Conservation (phyloP, 1,284 basidiomycete genomes). For the Leccinum insigne region DNA sequence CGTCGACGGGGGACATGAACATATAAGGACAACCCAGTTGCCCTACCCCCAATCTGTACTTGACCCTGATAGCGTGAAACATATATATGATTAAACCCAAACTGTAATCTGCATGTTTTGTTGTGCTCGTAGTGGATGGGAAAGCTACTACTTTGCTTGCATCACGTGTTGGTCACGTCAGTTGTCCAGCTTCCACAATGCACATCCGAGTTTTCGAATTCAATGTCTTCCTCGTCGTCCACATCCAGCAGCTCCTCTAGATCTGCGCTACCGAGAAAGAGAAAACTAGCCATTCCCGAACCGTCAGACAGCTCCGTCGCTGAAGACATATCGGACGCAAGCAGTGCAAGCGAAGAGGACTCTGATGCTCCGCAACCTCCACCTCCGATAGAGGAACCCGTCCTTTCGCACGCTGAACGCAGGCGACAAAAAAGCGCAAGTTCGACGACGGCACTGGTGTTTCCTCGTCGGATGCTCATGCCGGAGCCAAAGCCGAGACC, state of each 20-base stretch:
- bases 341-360: constrained; percentile 13
- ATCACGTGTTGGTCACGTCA: constrained; percentile 11
- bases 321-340: constrained; percentile 5
- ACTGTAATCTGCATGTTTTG: constrained; percentile 28
- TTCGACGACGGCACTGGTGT: constrained; percentile 40
- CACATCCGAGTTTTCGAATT: neutral
- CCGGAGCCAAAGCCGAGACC: neutral
- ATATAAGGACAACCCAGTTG: constrained; percentile 48
- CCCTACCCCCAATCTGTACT: constrained; percentile 71
- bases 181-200: neutral
- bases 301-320: constrained; percentile 8
- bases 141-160: neutral
- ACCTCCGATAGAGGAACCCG: constrained; percentile 27
- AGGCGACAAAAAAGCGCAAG: constrained; percentile 58
- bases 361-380: constrained; percentile 3
- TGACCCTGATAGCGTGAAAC: constrained; percentile 48
- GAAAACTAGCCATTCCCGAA: constrained; percentile 18
- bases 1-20: constrained; percentile 70
- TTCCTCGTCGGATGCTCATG: neutral
- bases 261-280: constrained; percentile 19
- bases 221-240: constrained; percentile 20
- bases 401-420: constrained; percentile 63
- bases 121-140: neutral
- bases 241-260: constrained; percentile 13
- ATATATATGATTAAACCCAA: constrained; percentile 40